A percentile compares a stretch with the other conserved stretches of the same genome.
Conservation (phyloP, 192 early-diverging fungal species). For the Backusella sp. region DNA sequence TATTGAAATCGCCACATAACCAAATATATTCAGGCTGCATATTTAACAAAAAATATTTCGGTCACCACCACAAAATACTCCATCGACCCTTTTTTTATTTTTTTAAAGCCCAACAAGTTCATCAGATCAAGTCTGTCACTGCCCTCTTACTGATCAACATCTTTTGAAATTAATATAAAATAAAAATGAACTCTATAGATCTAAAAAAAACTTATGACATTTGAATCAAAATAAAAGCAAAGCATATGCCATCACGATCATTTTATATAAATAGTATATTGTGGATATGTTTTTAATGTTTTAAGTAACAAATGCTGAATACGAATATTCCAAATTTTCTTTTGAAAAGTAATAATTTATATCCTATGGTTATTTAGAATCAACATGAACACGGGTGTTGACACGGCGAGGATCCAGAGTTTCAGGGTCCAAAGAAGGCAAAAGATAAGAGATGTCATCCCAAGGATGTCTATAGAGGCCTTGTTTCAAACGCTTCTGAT, state of each 20-base stretch:
- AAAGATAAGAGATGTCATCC: slow-evolving; percentile 93
- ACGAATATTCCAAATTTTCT: background rate
- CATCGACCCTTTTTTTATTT: too few relatives aligned
- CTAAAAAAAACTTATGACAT: background rate
- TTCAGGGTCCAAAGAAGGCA: slow-evolving; percentile 44
- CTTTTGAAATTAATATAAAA: too few relatives aligned
- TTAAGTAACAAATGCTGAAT: background rate
- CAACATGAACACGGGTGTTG: slow-evolving; percentile 24
- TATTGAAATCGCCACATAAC: too few relatives aligned
- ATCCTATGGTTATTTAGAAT: slow-evolving; percentile 2
- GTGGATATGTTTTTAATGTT: background rate
- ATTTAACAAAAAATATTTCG: too few relatives aligned
- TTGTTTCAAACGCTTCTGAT: slow-evolving; percentile 98
- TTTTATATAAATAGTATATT: background rate
- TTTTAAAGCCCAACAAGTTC: too few relatives aligned
- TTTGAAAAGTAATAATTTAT: background rate
- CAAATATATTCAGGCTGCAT: too few relatives aligned
- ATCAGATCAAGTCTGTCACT: too few relatives aligned
- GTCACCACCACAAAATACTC: too few relatives aligned
- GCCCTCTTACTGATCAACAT: too few relatives aligned
- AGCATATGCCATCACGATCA: background rate
- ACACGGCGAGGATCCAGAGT: slow-evolving; percentile 39
- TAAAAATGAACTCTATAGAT: too few relatives aligned
- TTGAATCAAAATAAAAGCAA: background rate
- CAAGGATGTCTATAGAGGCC: slow-evolving; percentile 96